Evolutionary conservation across 768 basidiomycete genomes (phyloP).

Genomic region (Tulasnella sp.): DNA sequence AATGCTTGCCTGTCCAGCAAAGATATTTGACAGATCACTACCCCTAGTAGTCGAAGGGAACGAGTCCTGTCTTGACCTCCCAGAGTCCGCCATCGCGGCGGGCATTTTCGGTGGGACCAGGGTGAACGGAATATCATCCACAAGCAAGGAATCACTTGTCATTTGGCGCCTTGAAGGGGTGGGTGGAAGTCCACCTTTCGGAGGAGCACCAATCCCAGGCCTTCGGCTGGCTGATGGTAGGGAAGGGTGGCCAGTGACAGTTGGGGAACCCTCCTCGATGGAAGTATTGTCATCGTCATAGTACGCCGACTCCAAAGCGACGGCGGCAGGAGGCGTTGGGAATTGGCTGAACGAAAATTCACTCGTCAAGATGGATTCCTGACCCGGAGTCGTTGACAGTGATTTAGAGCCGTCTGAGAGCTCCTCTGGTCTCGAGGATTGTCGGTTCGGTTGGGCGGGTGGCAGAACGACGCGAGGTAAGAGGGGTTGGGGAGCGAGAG

Average conservation of each 20-base stretch:
- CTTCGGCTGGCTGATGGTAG: background rate
- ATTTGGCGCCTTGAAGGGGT: background rate
- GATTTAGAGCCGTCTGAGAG: conserved; percentile 36
- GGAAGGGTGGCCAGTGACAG: background rate
- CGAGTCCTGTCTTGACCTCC: background rate
- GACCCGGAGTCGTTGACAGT: conserved; percentile 3
- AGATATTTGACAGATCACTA: conserved; percentile 21
- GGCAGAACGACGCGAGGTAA: conserved; percentile 8
- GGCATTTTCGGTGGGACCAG: conserved; percentile 28
- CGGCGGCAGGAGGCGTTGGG: conserved; percentile 44
- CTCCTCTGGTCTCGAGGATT: conserved; percentile 18
- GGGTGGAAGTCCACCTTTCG: background rate
- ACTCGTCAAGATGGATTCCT: conserved; percentile 25
- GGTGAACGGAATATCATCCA: conserved; percentile 20
- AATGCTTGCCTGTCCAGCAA: background rate
- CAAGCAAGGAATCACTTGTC: conserved; percentile 10
- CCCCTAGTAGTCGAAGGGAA: conserved; percentile 11
- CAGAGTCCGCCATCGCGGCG: conserved; percentile 25
- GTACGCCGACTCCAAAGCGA: conserved; percentile 30
- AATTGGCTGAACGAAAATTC: conserved; percentile 69
- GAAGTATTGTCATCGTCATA: background rate
- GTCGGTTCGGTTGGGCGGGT: background rate
- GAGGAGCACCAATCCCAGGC: background rate
- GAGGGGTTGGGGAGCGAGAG: background rate
- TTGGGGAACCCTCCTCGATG: background rate